phyloP scores from a whole-genome alignment of 1,284 basidiomycete genomes.

The Malassezia brasiliensis region DNA sequence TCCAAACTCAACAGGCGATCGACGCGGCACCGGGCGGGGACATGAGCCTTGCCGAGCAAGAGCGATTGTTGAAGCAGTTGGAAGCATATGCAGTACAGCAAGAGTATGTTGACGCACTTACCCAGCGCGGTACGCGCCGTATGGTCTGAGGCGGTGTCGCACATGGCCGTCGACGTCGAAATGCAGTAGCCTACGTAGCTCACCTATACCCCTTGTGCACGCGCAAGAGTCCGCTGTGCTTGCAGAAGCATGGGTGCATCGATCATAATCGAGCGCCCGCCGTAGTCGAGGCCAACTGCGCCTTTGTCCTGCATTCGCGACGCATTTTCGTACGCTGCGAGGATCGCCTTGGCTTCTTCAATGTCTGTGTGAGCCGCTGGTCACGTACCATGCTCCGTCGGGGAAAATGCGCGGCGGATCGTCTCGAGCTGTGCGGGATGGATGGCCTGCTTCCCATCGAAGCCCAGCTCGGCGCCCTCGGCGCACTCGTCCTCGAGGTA shows the following conservation, averaged over 20 bases:
- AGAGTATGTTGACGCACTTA: conserved; percentile 3
- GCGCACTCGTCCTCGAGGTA: conserved; percentile 65
- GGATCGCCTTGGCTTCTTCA: conserved; percentile 63
- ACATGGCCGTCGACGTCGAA: neutral
- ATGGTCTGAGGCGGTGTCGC: neutral
- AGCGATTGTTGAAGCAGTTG: neutral
- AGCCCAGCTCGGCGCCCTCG: conserved; percentile 52
- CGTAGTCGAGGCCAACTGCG: conserved; percentile 58
- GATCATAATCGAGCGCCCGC: conserved; percentile 56
- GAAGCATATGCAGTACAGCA: conserved; percentile 6
- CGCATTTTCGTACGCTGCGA: conserved; percentile 50
- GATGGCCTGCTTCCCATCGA: conserved; percentile 64
- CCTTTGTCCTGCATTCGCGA: conserved; percentile 52
- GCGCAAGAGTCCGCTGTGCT: conserved; percentile 58
- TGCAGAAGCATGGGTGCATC: conserved; percentile 56
- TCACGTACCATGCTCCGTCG: conserved; percentile 59
- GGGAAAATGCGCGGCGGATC: conserved; percentile 69
- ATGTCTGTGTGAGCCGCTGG: conserved; percentile 58
- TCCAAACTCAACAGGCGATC: neutral
- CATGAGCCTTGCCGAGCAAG: conserved; percentile 7
- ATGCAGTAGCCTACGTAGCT: neutral
- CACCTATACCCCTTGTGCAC: neutral
- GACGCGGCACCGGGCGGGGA: conserved; percentile 8
- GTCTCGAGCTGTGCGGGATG: conserved; percentile 74
- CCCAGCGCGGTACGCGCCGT: neutral